phyloP scores from a whole-genome alignment of 2,329 filamentous ascomycete species.

The Trichoderma guizhouense region DNA sequence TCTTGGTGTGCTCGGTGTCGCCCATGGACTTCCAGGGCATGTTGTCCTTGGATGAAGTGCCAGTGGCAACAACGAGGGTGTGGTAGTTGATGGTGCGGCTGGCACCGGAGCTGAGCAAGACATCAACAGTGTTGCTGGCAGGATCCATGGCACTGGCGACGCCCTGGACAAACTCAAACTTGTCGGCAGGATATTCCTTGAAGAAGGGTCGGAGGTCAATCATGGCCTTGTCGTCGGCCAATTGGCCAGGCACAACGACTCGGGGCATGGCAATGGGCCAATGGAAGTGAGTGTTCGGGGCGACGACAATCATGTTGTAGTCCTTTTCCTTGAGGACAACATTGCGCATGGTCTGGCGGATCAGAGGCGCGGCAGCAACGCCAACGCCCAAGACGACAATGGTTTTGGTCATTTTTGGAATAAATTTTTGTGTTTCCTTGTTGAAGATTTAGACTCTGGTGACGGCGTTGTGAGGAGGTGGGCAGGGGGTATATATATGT shows the following conservation, averaged over 20 bases:
- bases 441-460: neutral
- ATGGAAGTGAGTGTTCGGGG: conserved; percentile 47
- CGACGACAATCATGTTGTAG: conserved; percentile 45
- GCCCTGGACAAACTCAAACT: conserved; percentile 53
- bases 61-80: conserved; percentile 54
- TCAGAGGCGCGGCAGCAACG: conserved; percentile 43
- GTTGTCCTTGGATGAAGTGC: conserved; percentile 40
- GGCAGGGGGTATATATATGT: neutral
- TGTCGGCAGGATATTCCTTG: conserved; percentile 42
- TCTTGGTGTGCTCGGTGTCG: conserved; percentile 41
- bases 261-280: conserved; percentile 49
- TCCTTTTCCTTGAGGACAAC: conserved; percentile 38
- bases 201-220: conserved; percentile 42
- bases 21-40: conserved; percentile 50
- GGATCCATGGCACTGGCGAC: conserved; percentile 45
- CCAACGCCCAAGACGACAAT: conserved; percentile 52
- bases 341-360: conserved; percentile 50
- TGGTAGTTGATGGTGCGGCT: conserved; percentile 46
- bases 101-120: conserved; percentile 35
- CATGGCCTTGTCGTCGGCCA: conserved; percentile 40
- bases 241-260: conserved; percentile 44
- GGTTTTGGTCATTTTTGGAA: conserved; percentile 24
- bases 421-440: neutral
- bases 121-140: conserved; percentile 39
- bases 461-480: neutral